These are phyloP conservation scores for Entomortierella chlamydospora DNA, from an alignment of 192 early-diverging fungal species.

Conservation along the genomic window DNA sequence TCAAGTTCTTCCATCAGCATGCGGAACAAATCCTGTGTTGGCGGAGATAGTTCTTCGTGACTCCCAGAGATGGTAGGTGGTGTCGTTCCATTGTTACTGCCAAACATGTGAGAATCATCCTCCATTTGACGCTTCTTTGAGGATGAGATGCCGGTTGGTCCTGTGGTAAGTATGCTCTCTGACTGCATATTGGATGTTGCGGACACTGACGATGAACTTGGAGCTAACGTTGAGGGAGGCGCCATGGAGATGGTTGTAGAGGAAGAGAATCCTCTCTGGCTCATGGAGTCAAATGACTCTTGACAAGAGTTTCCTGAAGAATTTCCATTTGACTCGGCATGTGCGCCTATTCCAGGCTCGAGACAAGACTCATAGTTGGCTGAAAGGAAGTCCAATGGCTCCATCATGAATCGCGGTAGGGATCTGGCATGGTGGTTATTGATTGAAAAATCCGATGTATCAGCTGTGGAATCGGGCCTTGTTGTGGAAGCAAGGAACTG, in stretches of 20 bases:
- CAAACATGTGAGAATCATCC: slow-evolving; percentile 11
- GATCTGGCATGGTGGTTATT: slow-evolving; percentile 2
- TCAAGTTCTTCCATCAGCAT: slow-evolving; percentile 49
- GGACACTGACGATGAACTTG: neutral
- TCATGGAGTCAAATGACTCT: neutral
- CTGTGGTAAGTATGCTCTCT: neutral
- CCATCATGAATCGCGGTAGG: slow-evolving; percentile 40
- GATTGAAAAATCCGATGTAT: slow-evolving; percentile 3
- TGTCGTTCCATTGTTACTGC: neutral
- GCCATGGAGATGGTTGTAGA: neutral
- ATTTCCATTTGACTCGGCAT: neutral
- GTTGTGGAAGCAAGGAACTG: slow-evolving; percentile 21
- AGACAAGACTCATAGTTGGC: slow-evolving; percentile 35
- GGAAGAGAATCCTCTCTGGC: neutral
- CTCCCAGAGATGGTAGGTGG: neutral
- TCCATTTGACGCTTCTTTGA: slow-evolving; percentile 25
- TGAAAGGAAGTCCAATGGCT: slow-evolving; percentile 36
- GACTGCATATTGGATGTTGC: neutral
- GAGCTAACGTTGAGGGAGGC: neutral
- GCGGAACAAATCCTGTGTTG: slow-evolving; percentile 46
- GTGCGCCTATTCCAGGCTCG: neutral
- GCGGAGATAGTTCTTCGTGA: slow-evolving; percentile 31
- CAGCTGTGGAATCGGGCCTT: neutral
- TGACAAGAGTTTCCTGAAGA: neutral
- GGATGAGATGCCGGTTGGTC: neutral